phyloP scores from a whole-genome alignment of 208 protist genomes.

The Trichomonas tenax region DNA sequence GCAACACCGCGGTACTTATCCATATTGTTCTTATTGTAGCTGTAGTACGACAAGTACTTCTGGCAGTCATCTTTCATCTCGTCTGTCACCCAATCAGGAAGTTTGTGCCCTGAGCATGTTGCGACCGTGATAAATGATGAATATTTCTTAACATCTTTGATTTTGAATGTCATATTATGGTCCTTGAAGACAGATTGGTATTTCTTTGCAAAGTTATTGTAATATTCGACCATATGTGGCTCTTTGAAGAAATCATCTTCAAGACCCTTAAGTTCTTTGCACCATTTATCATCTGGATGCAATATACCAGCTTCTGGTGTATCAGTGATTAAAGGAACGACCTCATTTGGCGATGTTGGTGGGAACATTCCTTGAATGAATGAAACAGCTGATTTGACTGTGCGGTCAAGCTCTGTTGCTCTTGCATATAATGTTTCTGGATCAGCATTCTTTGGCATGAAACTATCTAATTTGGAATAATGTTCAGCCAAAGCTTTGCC shows the following conservation, averaged over 20 bases:
- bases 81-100: neutral
- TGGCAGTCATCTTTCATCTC: neutral
- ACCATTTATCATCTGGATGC: neutral
- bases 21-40: neutral
- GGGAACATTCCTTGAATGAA: constrained; percentile 14
- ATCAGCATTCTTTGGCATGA: neutral
- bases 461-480: neutral
- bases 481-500: neutral
- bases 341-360: neutral
- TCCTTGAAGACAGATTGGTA: neutral
- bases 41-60: neutral
- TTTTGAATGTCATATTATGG: neutral
- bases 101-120: neutral
- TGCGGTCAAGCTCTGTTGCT: neutral
- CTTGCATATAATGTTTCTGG: neutral
- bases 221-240: neutral
- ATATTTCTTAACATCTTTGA: neutral
- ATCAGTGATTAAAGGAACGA: neutral
- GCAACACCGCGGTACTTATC: neutral
- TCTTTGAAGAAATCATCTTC: neutral
- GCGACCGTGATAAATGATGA: neutral
- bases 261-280: neutral
- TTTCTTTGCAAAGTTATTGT: neutral
- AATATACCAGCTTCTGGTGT: neutral
- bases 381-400: neutral